These are phyloP conservation scores for Gossypium laxum DNA, from an alignment of 441 rosid genomes.

Conservation along the genomic window DNA sequence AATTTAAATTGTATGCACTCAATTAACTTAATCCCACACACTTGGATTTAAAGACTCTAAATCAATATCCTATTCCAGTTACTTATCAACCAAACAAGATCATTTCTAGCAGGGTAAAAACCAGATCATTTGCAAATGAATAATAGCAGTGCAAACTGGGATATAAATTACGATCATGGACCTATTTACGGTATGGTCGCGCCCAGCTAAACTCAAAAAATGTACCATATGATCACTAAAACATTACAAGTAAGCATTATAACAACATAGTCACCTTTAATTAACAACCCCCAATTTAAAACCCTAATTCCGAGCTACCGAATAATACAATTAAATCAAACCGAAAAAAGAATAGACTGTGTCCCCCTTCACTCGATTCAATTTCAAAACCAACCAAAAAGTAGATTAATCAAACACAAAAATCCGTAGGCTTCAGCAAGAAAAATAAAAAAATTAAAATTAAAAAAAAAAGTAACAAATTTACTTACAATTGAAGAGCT, in stretches of 20 bases:
- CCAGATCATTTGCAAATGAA: not conserved
- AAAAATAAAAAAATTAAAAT: not conserved
- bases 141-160: not conserved
- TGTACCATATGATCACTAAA: not conserved
- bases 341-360: not conserved
- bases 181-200: too few species aligned
- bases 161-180: not conserved
- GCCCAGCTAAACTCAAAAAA: not conserved
- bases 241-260: not conserved
- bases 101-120: not conserved
- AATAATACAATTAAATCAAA: not conserved
- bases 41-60: not conserved
- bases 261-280: not conserved
- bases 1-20: not conserved
- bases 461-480: not conserved
- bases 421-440: not conserved
- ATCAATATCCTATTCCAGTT: not conserved
- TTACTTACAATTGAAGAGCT: conserved; percentile 77
- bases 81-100: not conserved
- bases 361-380: not conserved
- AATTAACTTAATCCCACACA: not conserved
- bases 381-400: not conserved
- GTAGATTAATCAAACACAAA: not conserved
- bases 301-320: not conserved
- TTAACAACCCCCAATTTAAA: not conserved